These are phyloP conservation scores for Cryptococcus sp. DNA, from an alignment of 1,284 basidiomycete species.

Conservation along the genomic window DNA sequence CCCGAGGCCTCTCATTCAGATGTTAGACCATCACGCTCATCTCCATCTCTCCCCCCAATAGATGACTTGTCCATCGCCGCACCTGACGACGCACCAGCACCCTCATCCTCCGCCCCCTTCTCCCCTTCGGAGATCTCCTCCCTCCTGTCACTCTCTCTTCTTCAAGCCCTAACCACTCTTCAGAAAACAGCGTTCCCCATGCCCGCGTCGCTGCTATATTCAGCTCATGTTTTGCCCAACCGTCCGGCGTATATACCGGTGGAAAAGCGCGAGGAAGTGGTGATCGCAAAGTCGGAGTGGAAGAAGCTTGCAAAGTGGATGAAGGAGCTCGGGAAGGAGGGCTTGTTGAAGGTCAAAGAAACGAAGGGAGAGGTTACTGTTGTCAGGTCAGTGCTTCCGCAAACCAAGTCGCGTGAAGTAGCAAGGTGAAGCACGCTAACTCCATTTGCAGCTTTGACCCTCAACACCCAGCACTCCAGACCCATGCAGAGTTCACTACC, in stretches of 20 bases:
- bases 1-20: constrained; percentile 16
- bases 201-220: constrained; percentile 70
- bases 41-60: not conserved
- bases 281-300: constrained; percentile 53
- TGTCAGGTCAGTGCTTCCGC: constrained; percentile 21
- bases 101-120: constrained; percentile 41
- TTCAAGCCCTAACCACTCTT: constrained; percentile 59
- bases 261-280: constrained; percentile 62
- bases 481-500: constrained; percentile 59
- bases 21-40: not conserved
- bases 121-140: constrained; percentile 54
- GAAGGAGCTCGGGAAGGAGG: constrained; percentile 67
- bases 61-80: constrained; percentile 67
- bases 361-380: constrained; percentile 56
- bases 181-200: constrained; percentile 65
- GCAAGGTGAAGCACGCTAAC: constrained; percentile 2
- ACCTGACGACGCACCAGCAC: constrained; percentile 1
- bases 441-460: constrained; percentile 57
- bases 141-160: constrained; percentile 61
- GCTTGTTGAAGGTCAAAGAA: constrained; percentile 68
- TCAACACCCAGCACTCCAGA: constrained; percentile 59
- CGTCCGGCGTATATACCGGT: constrained; percentile 62
- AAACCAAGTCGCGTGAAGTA: constrained; percentile 36
- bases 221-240: constrained; percentile 69
- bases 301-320: constrained; percentile 78